Evolutionary conservation across 2,329 filamentous ascomycete species (phyloP), one percentile per base, ranked within the genome.

Genomic region (Cladosporium sp.): DNA sequence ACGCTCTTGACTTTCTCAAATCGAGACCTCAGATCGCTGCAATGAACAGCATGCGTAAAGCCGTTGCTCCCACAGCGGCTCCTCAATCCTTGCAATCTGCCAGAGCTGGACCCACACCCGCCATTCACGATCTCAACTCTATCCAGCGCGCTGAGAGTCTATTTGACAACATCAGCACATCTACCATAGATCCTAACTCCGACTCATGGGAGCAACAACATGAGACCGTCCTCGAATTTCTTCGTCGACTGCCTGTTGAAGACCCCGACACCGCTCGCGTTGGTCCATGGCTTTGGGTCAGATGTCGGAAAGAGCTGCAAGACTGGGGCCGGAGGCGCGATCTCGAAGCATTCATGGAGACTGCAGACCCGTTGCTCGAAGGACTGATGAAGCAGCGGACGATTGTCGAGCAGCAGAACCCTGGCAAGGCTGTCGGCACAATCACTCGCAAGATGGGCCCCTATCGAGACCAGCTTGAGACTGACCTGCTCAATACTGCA

Each of bases 221-320:
- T 1, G 91, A 93, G 73, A 84, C 84, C 0, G 78, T 90, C 1
- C 77, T 85, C 8, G 83, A 84, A 0, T 96, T 96, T 70, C 77
- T 95, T 2, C 66, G 78, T 10, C 87, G 91, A 10, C 80, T 93
- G 0, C 89, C 89, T 0, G 91, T 92, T 0, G 83, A 84, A 3
- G 89, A 84, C 1, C 91, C 88, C 1, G 76, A 80, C 2, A 75
- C 78, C 3, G 77, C 76, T 1, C 72, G 72, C 0, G 70, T 78
- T 0, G 81, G 84, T 2, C 84, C 84, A 0, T 95, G 91, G 90
- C 91, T 96, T 57, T 92, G 85, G 80, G 85, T 91, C 49, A 84
- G 83, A 61, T 92, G 92, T 74, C 89, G 64, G 21, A 57, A 43
- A 25, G 49, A 56, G 71, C 70, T 72, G 25, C 60, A 80, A 80